A percentile compares a stretch with the other conserved stretches of the same genome.
Evolutionary conservation across 2,329 filamentous ascomycete species (phyloP).

Genomic region (Fusarium camptoceras): DNA sequence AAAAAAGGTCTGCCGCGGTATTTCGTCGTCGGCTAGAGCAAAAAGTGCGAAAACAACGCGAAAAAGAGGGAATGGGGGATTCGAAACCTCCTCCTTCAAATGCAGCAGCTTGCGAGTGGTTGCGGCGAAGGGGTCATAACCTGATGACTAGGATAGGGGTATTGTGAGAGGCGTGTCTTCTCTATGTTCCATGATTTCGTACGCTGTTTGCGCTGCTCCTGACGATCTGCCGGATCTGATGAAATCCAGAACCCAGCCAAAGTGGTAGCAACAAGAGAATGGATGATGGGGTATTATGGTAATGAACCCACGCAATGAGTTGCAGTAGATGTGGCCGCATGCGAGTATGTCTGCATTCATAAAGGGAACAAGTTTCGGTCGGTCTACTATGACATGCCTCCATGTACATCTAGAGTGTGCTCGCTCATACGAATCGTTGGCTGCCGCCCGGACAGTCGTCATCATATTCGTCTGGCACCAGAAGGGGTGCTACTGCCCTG

Average conservation of each 20-base stretch:
- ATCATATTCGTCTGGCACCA: background rate
- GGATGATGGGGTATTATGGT: rapidly evolving
- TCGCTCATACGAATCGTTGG: background rate
- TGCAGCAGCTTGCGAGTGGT: no score
- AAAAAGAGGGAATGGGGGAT: no score
- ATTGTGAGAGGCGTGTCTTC: no score
- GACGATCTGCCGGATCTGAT: background rate
- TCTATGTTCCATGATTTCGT: background rate
- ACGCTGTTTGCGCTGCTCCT: background rate
- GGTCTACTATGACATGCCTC: background rate
- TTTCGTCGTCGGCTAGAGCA: no score
- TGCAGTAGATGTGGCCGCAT: background rate
- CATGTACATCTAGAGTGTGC: background rate
- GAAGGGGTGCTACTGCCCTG: no score
- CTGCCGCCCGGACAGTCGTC: background rate
- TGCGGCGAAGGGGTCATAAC: no score
- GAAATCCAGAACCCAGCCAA: background rate
- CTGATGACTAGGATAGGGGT: no score
- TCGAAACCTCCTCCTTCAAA: no score
- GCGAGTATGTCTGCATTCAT: no score
- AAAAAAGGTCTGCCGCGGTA: no score
- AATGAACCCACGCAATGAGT: background rate
- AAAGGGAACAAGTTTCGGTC: background rate
- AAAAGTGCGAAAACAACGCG: no score
- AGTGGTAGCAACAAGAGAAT: background rate